These are phyloP conservation scores for Tulasnella sp. DNA, from an alignment of 768 basidiomycete genomes.

Conservation along the genomic window DNA sequence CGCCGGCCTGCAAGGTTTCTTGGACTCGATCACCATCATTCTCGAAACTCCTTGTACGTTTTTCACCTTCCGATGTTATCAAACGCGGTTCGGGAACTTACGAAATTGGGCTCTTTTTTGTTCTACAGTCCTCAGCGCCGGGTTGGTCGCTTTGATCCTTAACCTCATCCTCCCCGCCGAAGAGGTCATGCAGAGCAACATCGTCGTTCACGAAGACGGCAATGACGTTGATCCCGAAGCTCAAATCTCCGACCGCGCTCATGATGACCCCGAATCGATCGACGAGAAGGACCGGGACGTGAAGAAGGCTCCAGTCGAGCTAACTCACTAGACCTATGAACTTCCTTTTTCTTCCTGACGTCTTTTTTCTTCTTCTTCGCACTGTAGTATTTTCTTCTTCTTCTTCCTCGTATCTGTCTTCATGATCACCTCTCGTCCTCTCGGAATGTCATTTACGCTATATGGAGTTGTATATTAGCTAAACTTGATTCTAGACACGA, in stretches of 20 bases:
- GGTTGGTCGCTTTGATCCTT: constrained; percentile 54
- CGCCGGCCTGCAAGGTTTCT: constrained; percentile 59
- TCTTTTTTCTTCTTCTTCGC: too few relatives aligned
- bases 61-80: not conserved
- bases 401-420: not conserved
- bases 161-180: constrained; percentile 53
- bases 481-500: not conserved
- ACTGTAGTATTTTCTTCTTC: not conserved
- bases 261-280: constrained; percentile 7
- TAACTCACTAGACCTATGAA: constrained; percentile 26
- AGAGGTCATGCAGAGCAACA: not conserved
- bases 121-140: constrained; percentile 50
- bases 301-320: constrained; percentile 25
- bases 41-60: constrained; percentile 74
- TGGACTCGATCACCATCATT: constrained; percentile 75
- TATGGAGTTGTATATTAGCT: not conserved
- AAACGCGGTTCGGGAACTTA: not conserved
- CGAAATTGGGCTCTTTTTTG: not conserved
- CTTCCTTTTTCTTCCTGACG: not conserved
- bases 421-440: not conserved
- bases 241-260: constrained; percentile 6
- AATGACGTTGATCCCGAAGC: constrained; percentile 15
- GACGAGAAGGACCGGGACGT: constrained; percentile 13
- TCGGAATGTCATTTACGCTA: not conserved
- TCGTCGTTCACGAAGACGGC: not conserved